These are phyloP conservation scores for Nicotiana noctiflora DNA, from an alignment of 257 asterid genomes.

Conservation along the genomic window DNA sequence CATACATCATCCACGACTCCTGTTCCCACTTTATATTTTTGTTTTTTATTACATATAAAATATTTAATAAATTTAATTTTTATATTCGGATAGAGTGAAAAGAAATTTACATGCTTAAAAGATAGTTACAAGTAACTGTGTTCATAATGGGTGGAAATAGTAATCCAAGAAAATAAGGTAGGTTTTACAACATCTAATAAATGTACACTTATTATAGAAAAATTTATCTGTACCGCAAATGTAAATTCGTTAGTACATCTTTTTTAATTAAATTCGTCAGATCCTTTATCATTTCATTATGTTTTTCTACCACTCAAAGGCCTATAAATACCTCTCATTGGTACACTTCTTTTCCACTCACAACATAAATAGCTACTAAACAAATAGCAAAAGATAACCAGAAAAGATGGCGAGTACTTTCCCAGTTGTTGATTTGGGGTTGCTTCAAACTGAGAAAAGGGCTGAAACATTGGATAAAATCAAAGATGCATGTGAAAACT, in stretches of 20 bases:
- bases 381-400: not conserved
- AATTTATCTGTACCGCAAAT: too few relatives aligned
- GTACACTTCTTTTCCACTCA: not conserved
- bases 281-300: not conserved
- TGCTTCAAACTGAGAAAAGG: conserved; percentile 55
- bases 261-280: not conserved
- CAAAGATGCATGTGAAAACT: conserved; percentile 61
- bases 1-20: conserved; percentile 30
- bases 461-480: conserved; percentile 46
- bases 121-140: too few relatives aligned
- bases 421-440: conserved; percentile 54
- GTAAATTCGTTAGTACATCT: too few relatives aligned
- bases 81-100: too few relatives aligned
- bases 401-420: conserved; percentile 36
- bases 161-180: too few relatives aligned
- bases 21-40: conserved; percentile 11
- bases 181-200: too few relatives aligned
- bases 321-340: conserved; percentile 43
- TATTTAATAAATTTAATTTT: too few relatives aligned
- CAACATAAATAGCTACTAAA: conserved; percentile 4
- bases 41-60: too few relatives aligned
- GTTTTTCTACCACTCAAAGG: not conserved
- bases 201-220: too few relatives aligned
- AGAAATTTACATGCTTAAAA: too few relatives aligned
- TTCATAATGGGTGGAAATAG: too few relatives aligned